Percentiles rank a stretch among this genome's conserved stretches.
phyloP scores from a whole-genome alignment of 495 filamentous ascomycete species.

The Aspergillus olivimuriae region DNA sequence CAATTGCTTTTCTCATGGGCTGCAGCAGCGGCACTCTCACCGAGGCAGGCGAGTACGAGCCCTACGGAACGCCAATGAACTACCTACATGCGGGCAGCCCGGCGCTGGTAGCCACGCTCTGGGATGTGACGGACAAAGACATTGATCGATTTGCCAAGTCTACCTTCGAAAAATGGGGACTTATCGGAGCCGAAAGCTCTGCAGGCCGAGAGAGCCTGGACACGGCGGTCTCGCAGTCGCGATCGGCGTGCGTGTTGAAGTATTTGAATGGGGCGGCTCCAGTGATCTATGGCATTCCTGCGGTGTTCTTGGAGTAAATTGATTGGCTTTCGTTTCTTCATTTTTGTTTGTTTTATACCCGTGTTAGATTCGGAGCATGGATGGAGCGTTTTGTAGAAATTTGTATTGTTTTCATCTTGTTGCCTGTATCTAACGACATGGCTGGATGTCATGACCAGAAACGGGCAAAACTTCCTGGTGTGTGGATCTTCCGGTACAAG shows the following conservation, averaged over 20 bases:
- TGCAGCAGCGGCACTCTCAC: conserved; percentile 74
- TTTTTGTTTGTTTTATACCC: too few relatives aligned
- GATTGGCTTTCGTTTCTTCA: neutral
- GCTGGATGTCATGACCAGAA: too few relatives aligned
- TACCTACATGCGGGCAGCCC: conserved; percentile 82
- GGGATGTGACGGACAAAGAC: conserved; percentile 97
- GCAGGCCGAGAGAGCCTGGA: conserved; percentile 42
- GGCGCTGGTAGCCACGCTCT: conserved; percentile 82
- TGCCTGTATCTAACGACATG: too few relatives aligned
- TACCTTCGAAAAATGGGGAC: conserved; percentile 78
- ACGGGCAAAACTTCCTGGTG: neutral
- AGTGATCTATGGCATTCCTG: conserved; percentile 87
- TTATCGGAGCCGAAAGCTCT: conserved; percentile 37
- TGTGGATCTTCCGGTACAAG: too few relatives aligned
- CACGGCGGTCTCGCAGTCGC: conserved; percentile 68
- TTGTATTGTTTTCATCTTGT: too few relatives aligned
- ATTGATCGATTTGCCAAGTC: conserved; percentile 82
- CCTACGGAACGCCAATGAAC: conserved; percentile 79
- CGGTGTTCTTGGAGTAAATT: conserved; percentile 59
- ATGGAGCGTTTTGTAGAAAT: too few relatives aligned
- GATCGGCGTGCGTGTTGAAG: conserved; percentile 69
- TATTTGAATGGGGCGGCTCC: conserved; percentile 92
- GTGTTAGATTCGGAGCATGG: too few relatives aligned
- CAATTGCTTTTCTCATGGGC: conserved; percentile 85
- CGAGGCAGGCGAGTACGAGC: conserved; percentile 82